Percentiles rank a stretch among this genome's conserved stretches.
These are phyloP conservation scores for Phlyctochytrium planicorne DNA, from an alignment of 192 early-diverging fungal genomes.

Conservation along the genomic window DNA sequence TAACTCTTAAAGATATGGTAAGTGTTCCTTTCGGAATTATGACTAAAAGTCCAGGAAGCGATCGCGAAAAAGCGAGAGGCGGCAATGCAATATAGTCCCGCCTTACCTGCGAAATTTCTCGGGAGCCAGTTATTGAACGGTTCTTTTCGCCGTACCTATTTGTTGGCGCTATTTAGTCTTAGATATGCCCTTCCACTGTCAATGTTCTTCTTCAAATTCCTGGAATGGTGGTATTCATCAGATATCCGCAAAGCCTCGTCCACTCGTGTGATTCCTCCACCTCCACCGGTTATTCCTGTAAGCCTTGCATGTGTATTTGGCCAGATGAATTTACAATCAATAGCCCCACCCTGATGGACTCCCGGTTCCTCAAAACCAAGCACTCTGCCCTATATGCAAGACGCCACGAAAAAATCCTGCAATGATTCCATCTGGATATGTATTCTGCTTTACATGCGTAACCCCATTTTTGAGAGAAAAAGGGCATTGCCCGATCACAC, in stretches of 20 bases:
- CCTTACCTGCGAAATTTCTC: not conserved
- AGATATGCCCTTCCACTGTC: slow-evolving; percentile 80
- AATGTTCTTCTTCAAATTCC: slow-evolving; percentile 90
- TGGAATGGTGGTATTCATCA: slow-evolving; percentile 95
- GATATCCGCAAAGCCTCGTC: slow-evolving; percentile 64
- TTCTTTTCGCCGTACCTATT: too few species aligned
- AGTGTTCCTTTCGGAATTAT: slow-evolving; percentile 16
- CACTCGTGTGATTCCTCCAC: slow-evolving; percentile 57
- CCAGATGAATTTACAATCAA: not conserved
- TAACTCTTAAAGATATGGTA: slow-evolving; percentile 81
- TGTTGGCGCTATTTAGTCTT: too few species aligned
- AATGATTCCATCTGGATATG: slow-evolving; percentile 82
- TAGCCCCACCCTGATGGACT: slow-evolving; percentile 73
- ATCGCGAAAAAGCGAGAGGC: not conserved
- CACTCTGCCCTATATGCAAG: slow-evolving; percentile 76
- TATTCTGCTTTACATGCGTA: slow-evolving; percentile 89
- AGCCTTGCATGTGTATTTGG: not conserved
- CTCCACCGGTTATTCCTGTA: slow-evolving; percentile 70
- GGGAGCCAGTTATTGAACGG: not conserved
- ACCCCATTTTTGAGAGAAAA: slow-evolving; percentile 72
- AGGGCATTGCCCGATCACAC: slow-evolving; percentile 76
- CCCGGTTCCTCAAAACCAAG: slow-evolving; percentile 62
- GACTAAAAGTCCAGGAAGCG: not conserved
- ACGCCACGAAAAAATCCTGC: slow-evolving; percentile 77
- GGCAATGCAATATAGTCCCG: not conserved